phyloP scores from a whole-genome alignment of 2,329 filamentous ascomycete species.

The Fusarium aywerte region DNA sequence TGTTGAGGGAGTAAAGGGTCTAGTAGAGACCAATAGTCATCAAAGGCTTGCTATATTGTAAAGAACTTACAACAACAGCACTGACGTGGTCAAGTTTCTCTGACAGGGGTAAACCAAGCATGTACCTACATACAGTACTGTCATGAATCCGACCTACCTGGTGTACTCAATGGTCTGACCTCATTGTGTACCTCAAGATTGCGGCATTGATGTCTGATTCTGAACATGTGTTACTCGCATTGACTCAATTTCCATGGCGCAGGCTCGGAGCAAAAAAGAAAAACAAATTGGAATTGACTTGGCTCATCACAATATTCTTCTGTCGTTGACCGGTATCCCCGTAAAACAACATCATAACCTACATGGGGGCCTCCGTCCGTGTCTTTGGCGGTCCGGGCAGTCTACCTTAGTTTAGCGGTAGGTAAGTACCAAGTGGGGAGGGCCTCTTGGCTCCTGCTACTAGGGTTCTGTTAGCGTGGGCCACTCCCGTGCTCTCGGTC shows the following conservation, averaged over 20 bases:
- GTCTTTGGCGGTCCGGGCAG: constrained; percentile 23
- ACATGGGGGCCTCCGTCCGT: constrained; percentile 20
- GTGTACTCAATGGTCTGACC: constrained; percentile 31
- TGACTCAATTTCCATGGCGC: constrained; percentile 2
- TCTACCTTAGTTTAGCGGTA: background rate
- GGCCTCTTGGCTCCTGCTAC: constrained; percentile 26
- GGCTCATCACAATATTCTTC: constrained; percentile 27
- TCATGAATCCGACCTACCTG: background rate
- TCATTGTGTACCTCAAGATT: constrained; percentile 32
- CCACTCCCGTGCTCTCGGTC: constrained; percentile 30
- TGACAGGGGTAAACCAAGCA: constrained; percentile 24
- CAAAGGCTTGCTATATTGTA: background rate
- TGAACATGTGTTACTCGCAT: constrained; percentile 14
- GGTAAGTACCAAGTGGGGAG: constrained; percentile 11
- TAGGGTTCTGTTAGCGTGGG: constrained; percentile 33
- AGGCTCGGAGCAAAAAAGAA: background rate
- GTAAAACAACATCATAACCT: constrained; percentile 27
- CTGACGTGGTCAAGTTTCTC: constrained; percentile 26
- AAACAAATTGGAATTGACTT: constrained; percentile 14
- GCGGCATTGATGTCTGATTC: constrained; percentile 19
- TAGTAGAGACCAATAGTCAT: background rate
- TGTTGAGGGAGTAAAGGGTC: background rate
- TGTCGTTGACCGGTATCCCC: constrained; percentile 18
- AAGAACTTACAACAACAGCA: constrained; percentile 28
- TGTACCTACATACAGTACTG: background rate